Base-by-base conservation (phyloP, 2,329 filamentous ascomycete species). In the Fusarium secorum region DNA sequence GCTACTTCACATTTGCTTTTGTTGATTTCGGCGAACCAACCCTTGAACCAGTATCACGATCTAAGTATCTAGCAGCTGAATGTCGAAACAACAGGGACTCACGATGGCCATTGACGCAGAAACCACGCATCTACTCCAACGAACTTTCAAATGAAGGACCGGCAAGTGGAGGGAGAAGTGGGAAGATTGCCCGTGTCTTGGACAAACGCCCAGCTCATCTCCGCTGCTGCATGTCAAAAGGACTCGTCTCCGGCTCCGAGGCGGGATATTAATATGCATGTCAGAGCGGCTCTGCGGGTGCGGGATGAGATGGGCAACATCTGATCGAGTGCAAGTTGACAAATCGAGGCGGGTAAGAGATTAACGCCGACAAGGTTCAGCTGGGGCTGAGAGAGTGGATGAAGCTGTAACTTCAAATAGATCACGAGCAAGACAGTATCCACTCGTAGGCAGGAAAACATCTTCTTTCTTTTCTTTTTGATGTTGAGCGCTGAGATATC, bases 81-180 rank as follows among this genome's bases (percentile, higher is more conserved):
- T 22, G 22, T 32, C 30, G 24, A 64, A 39, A 36, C 22, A 44
- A 36, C 33, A 49, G 11, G 32, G 32, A 28, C 41, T 39, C 45
- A 11, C 26, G 4, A 51, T 49, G 8, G 11, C n/a, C 30, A 49
- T 24, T 18, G n/a, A 22, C 14, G 11, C 15, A 49, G n/a, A 14
- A 33, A 20, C 5, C 4, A 20, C n/a, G n/a, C 42, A 52, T 15
- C 20, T 38, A 15, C 24, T 57, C 61, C 24, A 24, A 24, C 17
- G 51, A 35, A 49, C 30, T 46, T 46, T 18, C 60, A n/a, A 56
- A 64, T 67, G 56, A 64, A 70, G 60, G 65, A 57, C 59, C 49
- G 61, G 44, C 39, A 30, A 55, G 33, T 45, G 36, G 48, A 20
- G 26, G 22, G n/a, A 45, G 44, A 32, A 44, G 45, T 35, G n/a